phyloP scores from a whole-genome alignment of 2,329 filamentous ascomycete species.

The Pyricularia pennisetigena region DNA sequence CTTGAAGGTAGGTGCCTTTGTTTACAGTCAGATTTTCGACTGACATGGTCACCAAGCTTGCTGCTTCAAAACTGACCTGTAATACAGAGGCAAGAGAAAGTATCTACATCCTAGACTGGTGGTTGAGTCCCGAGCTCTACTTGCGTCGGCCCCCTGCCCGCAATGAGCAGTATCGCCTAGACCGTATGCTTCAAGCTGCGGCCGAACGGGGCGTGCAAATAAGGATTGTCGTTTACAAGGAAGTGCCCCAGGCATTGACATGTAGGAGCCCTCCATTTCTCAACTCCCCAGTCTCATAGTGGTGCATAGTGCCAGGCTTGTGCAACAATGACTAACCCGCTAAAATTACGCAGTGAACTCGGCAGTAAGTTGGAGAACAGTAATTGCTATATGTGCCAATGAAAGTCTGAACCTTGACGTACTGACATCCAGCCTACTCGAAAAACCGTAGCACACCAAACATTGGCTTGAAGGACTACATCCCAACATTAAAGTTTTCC shows the following conservation, averaged over 20 bases:
- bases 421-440: not conserved
- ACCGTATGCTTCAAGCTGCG: slow-evolving; percentile 71
- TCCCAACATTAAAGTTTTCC: slow-evolving; percentile 78
- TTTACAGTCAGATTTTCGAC: too few species aligned
- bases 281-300: not conserved
- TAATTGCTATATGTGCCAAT: slow-evolving; percentile 16
- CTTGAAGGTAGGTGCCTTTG: slow-evolving; percentile 43
- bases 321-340: not conserved
- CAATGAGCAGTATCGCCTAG: slow-evolving; percentile 76
- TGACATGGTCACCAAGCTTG: too few species aligned
- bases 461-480: slow-evolving; percentile 67
- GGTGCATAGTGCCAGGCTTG: not conserved
- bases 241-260: slow-evolving; percentile 72
- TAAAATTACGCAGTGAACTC: slow-evolving; percentile 7
- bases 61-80: not conserved
- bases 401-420: not conserved
- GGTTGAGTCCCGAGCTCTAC: slow-evolving; percentile 83
- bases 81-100: slow-evolving; percentile 55
- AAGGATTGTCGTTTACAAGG: slow-evolving; percentile 86
- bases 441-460: slow-evolving; percentile 58
- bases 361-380: not conserved
- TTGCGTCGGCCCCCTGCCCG: slow-evolving; percentile 70
- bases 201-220: slow-evolving; percentile 77
- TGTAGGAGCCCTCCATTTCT: slow-evolving; percentile 35
- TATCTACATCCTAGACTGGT: slow-evolving; percentile 85